Evolutionary conservation across 352 stramenopile species (phyloP).

Genomic region (Phytophthora boehmeriae): DNA sequence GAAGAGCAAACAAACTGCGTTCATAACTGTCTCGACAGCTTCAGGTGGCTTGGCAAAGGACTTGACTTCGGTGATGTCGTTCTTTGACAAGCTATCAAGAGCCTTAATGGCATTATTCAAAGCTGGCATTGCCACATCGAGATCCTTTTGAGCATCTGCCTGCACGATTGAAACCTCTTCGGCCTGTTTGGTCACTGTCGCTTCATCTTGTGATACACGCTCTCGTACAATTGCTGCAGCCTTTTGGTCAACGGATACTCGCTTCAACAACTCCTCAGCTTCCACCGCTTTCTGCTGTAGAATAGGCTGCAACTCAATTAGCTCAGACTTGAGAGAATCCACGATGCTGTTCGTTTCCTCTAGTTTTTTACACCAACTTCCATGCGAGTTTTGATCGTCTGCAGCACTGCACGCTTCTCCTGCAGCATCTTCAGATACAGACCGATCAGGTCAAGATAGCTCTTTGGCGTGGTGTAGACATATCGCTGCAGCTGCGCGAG

Average conservation of each 20-base stretch:
- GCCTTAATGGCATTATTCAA: constrained; percentile 90
- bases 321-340: constrained; percentile 91
- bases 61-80: constrained; percentile 95
- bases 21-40: constrained; percentile 94
- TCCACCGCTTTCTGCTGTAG: constrained; percentile 91
- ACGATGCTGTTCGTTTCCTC: constrained; percentile 95
- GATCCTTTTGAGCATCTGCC: constrained; percentile 92
- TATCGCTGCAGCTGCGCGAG: constrained; percentile 88
- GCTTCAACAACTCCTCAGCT: constrained; percentile 91
- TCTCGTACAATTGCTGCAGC: constrained; percentile 90
- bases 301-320: constrained; percentile 93
- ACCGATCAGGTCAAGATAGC: constrained; percentile 96
- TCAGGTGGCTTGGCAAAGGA: constrained; percentile 93
- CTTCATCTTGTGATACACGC: constrained; percentile 91
- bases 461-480: constrained; percentile 97
- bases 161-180: constrained; percentile 92
- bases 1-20: constrained; percentile 93
- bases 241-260: constrained; percentile 93
- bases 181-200: constrained; percentile 90
- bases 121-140: constrained; percentile 93
- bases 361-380: constrained; percentile 93
- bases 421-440: constrained; percentile 94
- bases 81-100: constrained; percentile 91
- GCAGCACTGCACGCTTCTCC: constrained; percentile 80
- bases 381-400: constrained; percentile 91